Evolutionary conservation across 768 basidiomycete species (phyloP), one percentile per base, ranked within the genome.

Genomic region (Lyophyllum decastes): DNA sequence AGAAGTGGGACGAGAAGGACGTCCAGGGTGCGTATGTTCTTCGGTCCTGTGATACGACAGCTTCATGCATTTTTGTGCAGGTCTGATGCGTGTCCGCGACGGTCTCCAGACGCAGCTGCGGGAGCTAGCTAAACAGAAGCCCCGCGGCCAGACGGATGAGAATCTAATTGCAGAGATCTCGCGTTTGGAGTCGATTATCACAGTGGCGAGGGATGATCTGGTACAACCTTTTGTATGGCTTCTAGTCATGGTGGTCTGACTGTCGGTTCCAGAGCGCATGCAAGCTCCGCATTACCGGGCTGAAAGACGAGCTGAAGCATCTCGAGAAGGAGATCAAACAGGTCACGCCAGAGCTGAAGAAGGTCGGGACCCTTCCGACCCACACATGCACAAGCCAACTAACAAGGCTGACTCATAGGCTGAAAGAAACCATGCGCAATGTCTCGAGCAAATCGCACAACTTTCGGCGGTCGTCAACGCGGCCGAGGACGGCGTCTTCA

Each of bases 1-100:
- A 92, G 75, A 94, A 93, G 68, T 98, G 94, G 89, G 93, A 96
- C 58, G 96, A 98, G 70, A 90, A 90, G 65, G 95, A 97, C 64
- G 83, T 98, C 3, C 87, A 93, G 72, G 90, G 94, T 92, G 61
- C 43, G 25, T 51, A 44, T 38, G 9, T 12, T 16, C 35, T 38
- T 38, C 11, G 14, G 4, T 16, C 4, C 9, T 17, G 35, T 4
- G 14, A 38, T 7, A 38, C 35, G 30, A 38, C 16, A 9, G 5
- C 6, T 38, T 38, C 35, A 38, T 16, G 35, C 4, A 16, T 11
- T 22, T 48, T 12, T 25, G 2, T 51, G 8, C 51, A 83, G 81
- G 77, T 24, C 69, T 78, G 27, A 72, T 66, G 25, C 87, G 90
- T 41, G 79, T 81, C 38, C 84, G 90, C 45, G 92, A 95, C 61